These are phyloP conservation scores for Plasmopara viticola DNA, from an alignment of 352 stramenopile species.

Conservation along the genomic window DNA sequence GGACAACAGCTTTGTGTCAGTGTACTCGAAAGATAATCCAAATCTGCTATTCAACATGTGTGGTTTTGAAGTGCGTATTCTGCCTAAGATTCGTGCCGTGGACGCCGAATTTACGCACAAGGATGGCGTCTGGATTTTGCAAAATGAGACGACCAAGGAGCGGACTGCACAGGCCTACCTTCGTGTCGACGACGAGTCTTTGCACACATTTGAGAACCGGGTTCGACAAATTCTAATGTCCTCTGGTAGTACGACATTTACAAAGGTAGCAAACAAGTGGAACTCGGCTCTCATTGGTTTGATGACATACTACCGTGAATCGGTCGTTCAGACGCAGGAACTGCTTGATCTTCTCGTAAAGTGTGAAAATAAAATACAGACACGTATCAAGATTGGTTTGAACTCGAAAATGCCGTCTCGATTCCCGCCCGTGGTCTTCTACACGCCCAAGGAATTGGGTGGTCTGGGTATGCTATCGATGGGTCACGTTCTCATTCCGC, in stretches of 20 bases:
- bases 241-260: slow-evolving; percentile 99
- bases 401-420: slow-evolving; percentile 99
- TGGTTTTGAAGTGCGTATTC: slow-evolving; percentile 97
- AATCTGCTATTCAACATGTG: slow-evolving; percentile 99
- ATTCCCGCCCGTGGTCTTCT: slow-evolving; percentile 99
- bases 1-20: slow-evolving; percentile 99
- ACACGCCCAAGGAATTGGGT: slow-evolving; percentile 99
- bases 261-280: slow-evolving; percentile 99
- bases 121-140: slow-evolving; percentile 99
- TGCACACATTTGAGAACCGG: slow-evolving; percentile 98
- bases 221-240: slow-evolving; percentile 99
- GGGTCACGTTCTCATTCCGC: slow-evolving; percentile 99
- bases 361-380: slow-evolving; percentile 99
- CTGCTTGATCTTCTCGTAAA: slow-evolving; percentile 99
- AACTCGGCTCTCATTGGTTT: slow-evolving; percentile 92
- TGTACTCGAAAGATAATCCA: slow-evolving; percentile 99
- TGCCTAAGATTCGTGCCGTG: slow-evolving; percentile 89
- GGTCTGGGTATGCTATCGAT: slow-evolving; percentile 99
- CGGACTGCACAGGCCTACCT: slow-evolving; percentile 98
- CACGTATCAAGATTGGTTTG: slow-evolving; percentile 99
- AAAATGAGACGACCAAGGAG: slow-evolving; percentile 99
- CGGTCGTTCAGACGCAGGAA: slow-evolving; percentile 98
- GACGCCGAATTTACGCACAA: slow-evolving; percentile 93
- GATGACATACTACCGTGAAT: slow-evolving; percentile 99
- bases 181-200: slow-evolving; percentile 92